Conservation (phyloP, 176 grass and related monocot genomes). For the Cenchrus fungigraminus region DNA sequence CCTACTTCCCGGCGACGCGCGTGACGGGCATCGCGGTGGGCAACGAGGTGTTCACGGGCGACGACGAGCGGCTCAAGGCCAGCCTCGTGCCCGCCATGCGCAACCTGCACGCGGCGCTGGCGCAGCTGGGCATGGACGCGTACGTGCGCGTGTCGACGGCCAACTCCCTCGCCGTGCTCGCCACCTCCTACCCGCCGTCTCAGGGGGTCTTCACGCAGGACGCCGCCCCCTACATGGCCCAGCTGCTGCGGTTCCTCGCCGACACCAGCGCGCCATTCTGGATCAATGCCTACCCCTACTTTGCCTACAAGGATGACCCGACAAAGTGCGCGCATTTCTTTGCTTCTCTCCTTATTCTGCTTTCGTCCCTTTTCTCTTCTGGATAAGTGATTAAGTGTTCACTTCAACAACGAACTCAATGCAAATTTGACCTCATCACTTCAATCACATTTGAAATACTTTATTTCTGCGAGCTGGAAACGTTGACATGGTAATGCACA, state of each 20-base stretch:
- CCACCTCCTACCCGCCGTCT: conserved; percentile 88
- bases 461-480: background rate
- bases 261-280: conserved; percentile 77
- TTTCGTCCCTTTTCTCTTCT: background rate
- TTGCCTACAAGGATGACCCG: conserved; percentile 85
- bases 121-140: conserved; percentile 65
- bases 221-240: conserved; percentile 53
- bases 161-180: conserved; percentile 77
- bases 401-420: too few species aligned
- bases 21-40: conserved; percentile 89
- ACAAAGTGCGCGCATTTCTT: conserved; percentile 20
- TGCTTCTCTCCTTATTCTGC: background rate
- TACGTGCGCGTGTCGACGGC: conserved; percentile 83
- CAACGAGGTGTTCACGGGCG: conserved; percentile 82
- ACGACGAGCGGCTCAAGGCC: conserved; percentile 69
- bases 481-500: background rate
- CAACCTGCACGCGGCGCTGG: conserved; percentile 73
- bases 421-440: background rate
- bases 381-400: background rate
- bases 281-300: conserved; percentile 95
- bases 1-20: conserved; percentile 79
- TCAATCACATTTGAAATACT: too few species aligned
- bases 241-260: conserved; percentile 69
- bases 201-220: conserved; percentile 70
- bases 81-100: conserved; percentile 88